A percentile compares a stretch with the other conserved stretches of the same genome.
phyloP scores from a whole-genome alignment of 768 basidiomycete species.

The Lenzites betulinus region DNA sequence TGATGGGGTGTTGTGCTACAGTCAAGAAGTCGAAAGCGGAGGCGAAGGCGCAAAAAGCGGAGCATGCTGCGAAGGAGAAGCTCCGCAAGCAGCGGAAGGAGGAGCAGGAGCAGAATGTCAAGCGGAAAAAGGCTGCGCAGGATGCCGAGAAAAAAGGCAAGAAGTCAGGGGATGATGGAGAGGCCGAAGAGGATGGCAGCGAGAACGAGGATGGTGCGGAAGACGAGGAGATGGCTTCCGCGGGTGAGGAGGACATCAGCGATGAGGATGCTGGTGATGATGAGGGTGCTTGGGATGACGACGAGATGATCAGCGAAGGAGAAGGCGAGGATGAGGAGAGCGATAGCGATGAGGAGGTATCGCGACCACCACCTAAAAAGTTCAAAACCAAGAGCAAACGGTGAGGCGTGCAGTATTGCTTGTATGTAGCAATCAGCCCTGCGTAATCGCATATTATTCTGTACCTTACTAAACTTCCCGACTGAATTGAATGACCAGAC shows the following conservation, averaged over 20 bases:
- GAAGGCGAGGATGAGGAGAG: conserved; percentile 52
- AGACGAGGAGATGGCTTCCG: conserved; percentile 56
- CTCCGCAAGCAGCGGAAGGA: conserved; percentile 76
- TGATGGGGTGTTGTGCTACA: conserved; percentile 34
- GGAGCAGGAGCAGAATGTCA: conserved; percentile 91
- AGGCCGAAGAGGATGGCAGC: conserved; percentile 39
- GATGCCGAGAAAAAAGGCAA: conserved; percentile 33
- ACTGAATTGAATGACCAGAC: neutral
- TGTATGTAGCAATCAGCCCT: neutral
- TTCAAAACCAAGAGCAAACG: conserved; percentile 51
- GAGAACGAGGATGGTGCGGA: conserved; percentile 41
- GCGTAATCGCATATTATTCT: no score
- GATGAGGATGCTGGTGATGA: conserved; percentile 44
- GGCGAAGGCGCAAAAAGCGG: conserved; percentile 60
- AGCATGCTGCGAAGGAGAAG: conserved; percentile 77
- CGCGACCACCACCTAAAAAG: conserved; percentile 55
- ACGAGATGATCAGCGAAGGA: conserved; percentile 66
- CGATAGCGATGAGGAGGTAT: conserved; percentile 48
- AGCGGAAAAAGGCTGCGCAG: conserved; percentile 64
- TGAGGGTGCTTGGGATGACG: conserved; percentile 25
- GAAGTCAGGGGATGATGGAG: conserved; percentile 34
- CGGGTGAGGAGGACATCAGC: conserved; percentile 38
- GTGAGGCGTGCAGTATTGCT: conserved; percentile 26
- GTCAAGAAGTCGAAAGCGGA: conserved; percentile 91
- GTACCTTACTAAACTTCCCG: no score